phyloP scores from a whole-genome alignment of 176 grass and related monocot species.

The Zizania latifolia region DNA sequence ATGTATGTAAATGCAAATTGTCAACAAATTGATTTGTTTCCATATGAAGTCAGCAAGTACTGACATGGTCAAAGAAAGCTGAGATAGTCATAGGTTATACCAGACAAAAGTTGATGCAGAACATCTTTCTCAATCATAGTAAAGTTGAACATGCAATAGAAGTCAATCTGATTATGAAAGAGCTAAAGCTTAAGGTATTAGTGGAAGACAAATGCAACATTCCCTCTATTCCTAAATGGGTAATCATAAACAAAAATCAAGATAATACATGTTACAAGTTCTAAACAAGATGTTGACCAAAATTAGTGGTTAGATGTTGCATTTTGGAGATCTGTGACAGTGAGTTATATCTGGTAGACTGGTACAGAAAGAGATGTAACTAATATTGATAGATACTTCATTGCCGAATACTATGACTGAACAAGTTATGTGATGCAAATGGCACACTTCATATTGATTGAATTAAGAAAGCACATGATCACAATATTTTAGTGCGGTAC shows the following conservation, averaged over 20 bases:
- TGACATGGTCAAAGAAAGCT: not conserved
- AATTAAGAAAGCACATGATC: not conserved
- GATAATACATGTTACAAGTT: not conserved
- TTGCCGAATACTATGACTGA: not conserved
- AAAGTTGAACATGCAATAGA: not conserved
- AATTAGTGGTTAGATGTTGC: not conserved
- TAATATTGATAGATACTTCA: not conserved
- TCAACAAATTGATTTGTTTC: not conserved
- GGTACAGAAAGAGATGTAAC: not conserved
- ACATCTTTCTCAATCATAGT: not conserved
- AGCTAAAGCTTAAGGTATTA: not conserved
- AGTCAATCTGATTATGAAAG: conserved; percentile 8
- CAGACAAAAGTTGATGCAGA: not conserved
- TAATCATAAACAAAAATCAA: not conserved
- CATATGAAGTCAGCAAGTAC: not conserved
- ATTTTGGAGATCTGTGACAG: not conserved
- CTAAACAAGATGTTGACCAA: not conserved
- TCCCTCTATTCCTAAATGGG: not conserved
- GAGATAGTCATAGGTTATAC: not conserved
- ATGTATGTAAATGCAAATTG: not conserved
- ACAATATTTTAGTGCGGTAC: not conserved
- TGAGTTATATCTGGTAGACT: not conserved
- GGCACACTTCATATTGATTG: not conserved
- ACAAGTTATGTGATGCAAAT: not conserved
- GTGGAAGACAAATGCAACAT: not conserved